phyloP scores from a whole-genome alignment of 306 rosid species.

The Dryas alaskensis region DNA sequence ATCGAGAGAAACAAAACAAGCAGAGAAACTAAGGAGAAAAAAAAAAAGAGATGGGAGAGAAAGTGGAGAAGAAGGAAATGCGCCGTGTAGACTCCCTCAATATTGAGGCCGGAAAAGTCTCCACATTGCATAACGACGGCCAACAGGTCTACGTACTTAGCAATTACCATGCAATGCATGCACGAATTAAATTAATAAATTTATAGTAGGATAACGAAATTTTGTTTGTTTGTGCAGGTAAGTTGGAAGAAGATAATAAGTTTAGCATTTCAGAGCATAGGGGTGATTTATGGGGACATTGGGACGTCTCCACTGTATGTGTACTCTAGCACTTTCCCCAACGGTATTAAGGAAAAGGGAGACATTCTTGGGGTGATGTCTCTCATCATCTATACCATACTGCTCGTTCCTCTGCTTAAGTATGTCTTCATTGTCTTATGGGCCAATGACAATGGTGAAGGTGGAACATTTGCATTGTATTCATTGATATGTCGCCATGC shows the following conservation, averaged over 20 bases:
- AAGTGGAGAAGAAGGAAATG: constrained; percentile 15
- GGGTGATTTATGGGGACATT: constrained; percentile 40
- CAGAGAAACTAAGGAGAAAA: not conserved
- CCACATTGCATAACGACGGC: constrained; percentile 11
- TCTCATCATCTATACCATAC: constrained; percentile 65
- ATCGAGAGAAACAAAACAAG: not conserved
- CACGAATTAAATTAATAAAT: too few species aligned
- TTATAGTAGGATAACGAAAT: too few species aligned
- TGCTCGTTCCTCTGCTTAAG: constrained; percentile 58
- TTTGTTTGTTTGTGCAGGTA: constrained; percentile 4
- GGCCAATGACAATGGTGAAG: constrained; percentile 82
- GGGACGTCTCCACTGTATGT: constrained; percentile 46
- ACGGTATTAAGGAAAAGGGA: constrained; percentile 20
- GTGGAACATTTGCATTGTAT: constrained; percentile 36
- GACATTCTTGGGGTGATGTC: constrained; percentile 67
- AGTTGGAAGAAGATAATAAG: constrained; percentile 41
- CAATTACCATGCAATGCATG: too few species aligned
- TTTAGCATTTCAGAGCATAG: constrained; percentile 40
- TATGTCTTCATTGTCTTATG: constrained; percentile 63
- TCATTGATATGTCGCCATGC: constrained; percentile 37
- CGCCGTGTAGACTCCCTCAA: constrained; percentile 71
- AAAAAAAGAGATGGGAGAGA: not conserved
- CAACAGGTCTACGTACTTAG: constrained; percentile 25
- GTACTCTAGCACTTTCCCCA: constrained; percentile 24
- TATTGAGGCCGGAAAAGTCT: constrained; percentile 74